Base-by-base conservation (phyloP, 2,329 filamentous ascomycete genomes). In the Colletotrichum musicola region DNA sequence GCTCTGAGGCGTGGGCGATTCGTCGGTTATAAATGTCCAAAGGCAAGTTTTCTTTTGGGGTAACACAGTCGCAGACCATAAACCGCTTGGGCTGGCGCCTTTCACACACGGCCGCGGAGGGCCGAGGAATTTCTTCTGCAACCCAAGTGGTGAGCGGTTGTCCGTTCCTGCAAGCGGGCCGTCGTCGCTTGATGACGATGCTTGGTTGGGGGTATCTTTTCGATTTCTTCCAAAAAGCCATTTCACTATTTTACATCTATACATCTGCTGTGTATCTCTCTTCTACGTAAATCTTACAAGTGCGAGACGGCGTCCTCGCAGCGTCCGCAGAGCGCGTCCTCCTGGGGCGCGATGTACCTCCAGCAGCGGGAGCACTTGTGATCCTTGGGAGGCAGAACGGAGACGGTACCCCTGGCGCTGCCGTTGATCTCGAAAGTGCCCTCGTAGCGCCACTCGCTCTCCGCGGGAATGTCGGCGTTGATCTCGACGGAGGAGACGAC, bases 351-450 rank as follows among this genome's bases (percentile, higher is more conserved):
- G 25, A 92, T 85, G 78, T 93, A 97, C 70, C 92, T 89, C 96
- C 96, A 99, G 81, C 96, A 99, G 58, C 96, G 86, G 1, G 88
- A 85, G 77, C 96, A 99, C 79, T 98, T 99, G 54, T 85, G 81
- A 13, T 84, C 75, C 72, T 74, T 77, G 1, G 87, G 87, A 65
- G 87, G 84, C 58, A 85, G 72, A 22, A 86, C 83, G 71, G 81
- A 79, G 22, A 83, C 84, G 35, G 73, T 80, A 40, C 80, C 81
- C 66, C 72, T 73, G 6, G 68, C 62, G 27, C 72, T 73, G 6
- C 68, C 82, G 46, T 76, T 74, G 2, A 83, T 77, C 71, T 83
- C 82, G 60, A 87, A 83, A 10, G 78, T 76, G 58, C 80, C 80
- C 6, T 71, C 74, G 72, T 82, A 86, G 54, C 71, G 74, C 85